Conservation (phyloP, 805 yeast genomes). For the Hemisphaericaspora nanyangensis region DNA sequence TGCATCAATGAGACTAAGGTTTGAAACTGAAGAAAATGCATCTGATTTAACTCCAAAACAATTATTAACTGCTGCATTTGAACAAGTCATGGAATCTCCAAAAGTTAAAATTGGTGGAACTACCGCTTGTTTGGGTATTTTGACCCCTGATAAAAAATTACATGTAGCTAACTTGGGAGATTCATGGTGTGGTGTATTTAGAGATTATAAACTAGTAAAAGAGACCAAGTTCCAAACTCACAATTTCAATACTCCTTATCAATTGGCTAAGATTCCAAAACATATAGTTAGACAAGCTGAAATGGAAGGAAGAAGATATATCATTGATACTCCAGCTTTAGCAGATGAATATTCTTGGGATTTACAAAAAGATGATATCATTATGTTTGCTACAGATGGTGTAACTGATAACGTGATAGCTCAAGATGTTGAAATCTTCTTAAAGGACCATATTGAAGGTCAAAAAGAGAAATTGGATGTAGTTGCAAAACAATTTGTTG, state of each 20-base stretch:
- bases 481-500: conserved; percentile 55
- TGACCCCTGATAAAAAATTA: conserved; percentile 53
- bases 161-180: conserved; percentile 85
- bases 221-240: conserved; percentile 79
- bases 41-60: conserved; percentile 36
- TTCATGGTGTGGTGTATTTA: conserved; percentile 87
- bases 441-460: conserved; percentile 50
- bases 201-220: conserved; percentile 56
- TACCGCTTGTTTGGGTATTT: conserved; percentile 81
- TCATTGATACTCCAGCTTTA: conserved; percentile 64
- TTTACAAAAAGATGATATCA: conserved; percentile 66
- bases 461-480: conserved; percentile 31
- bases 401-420: conserved; percentile 79
- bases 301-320: conserved; percentile 55
- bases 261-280: conserved; percentile 78
- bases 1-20: conserved; percentile 44
- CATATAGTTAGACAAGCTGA: conserved; percentile 52
- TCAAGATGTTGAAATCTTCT: conserved; percentile 65
- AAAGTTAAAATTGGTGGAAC: conserved; percentile 87
- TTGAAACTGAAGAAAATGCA: conserved; percentile 11
- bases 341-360: conserved; percentile 68
- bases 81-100: conserved; percentile 47
- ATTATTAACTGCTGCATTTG: conserved; percentile 56
- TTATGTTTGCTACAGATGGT: conserved; percentile 91
- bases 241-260: conserved; percentile 89